Conservation (phyloP, 345 rosid genomes). For the Trapa bicornis region DNA sequence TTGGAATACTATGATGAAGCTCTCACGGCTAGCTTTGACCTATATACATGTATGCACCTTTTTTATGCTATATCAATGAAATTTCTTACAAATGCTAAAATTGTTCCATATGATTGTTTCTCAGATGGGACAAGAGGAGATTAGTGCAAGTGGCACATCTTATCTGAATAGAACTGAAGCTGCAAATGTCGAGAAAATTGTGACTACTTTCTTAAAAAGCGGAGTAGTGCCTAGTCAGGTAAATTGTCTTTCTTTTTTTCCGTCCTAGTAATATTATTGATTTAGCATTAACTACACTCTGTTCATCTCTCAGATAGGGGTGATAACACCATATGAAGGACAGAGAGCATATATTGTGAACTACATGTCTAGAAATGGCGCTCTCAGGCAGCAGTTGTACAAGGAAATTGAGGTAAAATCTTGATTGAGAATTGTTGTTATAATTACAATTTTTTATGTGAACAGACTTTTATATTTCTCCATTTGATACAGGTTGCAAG, state of each 20-base stretch:
- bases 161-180: slow-evolving; percentile 97
- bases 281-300: neutral
- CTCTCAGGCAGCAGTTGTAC: slow-evolving; percentile 95
- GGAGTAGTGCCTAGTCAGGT: slow-evolving; percentile 98
- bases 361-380: slow-evolving; percentile 96
- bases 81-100: too few species aligned
- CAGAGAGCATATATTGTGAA: slow-evolving; percentile 97
- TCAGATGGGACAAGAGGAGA: slow-evolving; percentile 99
- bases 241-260: neutral
- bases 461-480: neutral
- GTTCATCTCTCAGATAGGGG: slow-evolving; percentile 61
- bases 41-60: too few species aligned
- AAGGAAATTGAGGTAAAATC: slow-evolving; percentile 86
- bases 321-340: slow-evolving; percentile 96
- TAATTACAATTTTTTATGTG: neutral
- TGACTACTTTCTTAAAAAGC: slow-evolving; percentile 89
- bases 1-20: too few species aligned
- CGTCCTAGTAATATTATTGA: neutral
- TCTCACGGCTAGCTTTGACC: too few species aligned
- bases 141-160: slow-evolving; percentile 98
- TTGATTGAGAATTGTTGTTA: neutral
- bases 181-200: slow-evolving; percentile 98
- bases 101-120: slow-evolving; percentile 6
- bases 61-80: too few species aligned
- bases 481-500: slow-evolving; percentile 62